Percentiles rank a stretch among this genome's conserved stretches.
Evolutionary conservation across 495 filamentous ascomycete species (phyloP).

Genomic region (Penicillium subrubescens): DNA sequence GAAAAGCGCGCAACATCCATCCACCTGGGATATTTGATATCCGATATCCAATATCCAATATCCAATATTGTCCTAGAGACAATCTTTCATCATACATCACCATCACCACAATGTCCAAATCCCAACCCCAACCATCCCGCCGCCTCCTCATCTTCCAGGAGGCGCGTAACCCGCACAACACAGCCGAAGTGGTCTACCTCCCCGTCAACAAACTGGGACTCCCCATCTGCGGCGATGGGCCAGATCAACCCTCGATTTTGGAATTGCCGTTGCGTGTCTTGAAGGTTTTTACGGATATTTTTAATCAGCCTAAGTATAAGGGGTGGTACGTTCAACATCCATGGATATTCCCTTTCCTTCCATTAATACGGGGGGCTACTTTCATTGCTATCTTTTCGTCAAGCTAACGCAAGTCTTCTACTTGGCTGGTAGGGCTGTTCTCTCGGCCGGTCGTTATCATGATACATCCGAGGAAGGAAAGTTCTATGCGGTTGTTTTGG

Average conservation of each 20-base stretch:
- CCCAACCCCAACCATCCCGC: slow-evolving; percentile 14
- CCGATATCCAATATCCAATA: no score
- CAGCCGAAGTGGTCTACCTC: slow-evolving; percentile 36
- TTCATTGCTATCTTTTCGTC: not conserved
- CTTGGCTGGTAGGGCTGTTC: slow-evolving; percentile 38
- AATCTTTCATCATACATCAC: not conserved
- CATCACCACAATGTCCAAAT: slow-evolving; percentile 3
- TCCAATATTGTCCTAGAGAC: not conserved
- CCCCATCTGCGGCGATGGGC: slow-evolving; percentile 42
- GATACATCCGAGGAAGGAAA: slow-evolving; percentile 45
- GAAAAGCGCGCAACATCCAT: not conserved
- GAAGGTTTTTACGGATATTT: slow-evolving; percentile 47
- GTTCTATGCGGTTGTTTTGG: slow-evolving; percentile 48
- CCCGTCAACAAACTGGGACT: slow-evolving; percentile 49
- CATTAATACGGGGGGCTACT: not conserved
- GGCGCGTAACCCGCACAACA: slow-evolving; percentile 34
- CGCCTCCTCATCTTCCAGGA: slow-evolving; percentile 46
- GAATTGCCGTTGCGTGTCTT: slow-evolving; percentile 43
- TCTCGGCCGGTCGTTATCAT: slow-evolving; percentile 43
- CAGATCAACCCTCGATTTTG: slow-evolving; percentile 41
- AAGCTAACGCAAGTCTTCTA: not conserved
- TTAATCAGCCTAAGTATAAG: slow-evolving; percentile 49
- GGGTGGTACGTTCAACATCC: slow-evolving; percentile 45
- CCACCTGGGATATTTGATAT: not conserved
- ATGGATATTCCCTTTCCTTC: slow-evolving; percentile 10